Conservation (phyloP, 495 filamentous ascomycete genomes). For the Hypomontagnella monticulosa region DNA sequence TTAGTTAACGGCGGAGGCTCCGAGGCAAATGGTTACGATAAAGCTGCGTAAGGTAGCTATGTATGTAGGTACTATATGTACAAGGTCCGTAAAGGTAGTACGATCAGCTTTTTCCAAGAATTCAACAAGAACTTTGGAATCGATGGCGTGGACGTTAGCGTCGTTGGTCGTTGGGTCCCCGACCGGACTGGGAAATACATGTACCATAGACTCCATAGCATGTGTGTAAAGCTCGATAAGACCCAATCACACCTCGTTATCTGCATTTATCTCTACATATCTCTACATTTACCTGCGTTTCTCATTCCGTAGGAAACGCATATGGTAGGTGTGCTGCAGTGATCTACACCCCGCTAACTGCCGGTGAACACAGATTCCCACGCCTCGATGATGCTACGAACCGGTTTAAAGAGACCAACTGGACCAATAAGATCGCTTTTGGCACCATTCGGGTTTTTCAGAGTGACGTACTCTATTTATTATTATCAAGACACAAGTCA, state of each 20-base stretch:
- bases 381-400: slow-evolving; percentile 25
- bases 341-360: slow-evolving; percentile 23
- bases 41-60: neutral
- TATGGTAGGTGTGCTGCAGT: neutral
- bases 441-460: slow-evolving; percentile 7
- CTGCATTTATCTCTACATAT: slow-evolving; percentile 4
- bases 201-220: too few relatives aligned
- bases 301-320: neutral
- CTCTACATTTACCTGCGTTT: neutral
- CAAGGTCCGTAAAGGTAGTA: slow-evolving; percentile 11
- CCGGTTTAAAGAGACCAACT: slow-evolving; percentile 24
- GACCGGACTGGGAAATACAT: slow-evolving; percentile 16
- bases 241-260: slow-evolving; percentile 12
- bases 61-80: neutral
- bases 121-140: neutral
- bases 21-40: neutral
- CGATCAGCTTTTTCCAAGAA: slow-evolving; percentile 17
- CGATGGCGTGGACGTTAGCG: slow-evolving; percentile 38
- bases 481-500: too few relatives aligned
- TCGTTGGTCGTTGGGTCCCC: slow-evolving; percentile 13
- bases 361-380: slow-evolving; percentile 20
- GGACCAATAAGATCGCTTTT: slow-evolving; percentile 22
- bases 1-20: slow-evolving; percentile 14
- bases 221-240: slow-evolving; percentile 29
- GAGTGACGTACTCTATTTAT: slow-evolving; percentile 30